Base-by-base conservation (phyloP, 495 filamentous ascomycete species). In the Chaetomium tenue region DNA sequence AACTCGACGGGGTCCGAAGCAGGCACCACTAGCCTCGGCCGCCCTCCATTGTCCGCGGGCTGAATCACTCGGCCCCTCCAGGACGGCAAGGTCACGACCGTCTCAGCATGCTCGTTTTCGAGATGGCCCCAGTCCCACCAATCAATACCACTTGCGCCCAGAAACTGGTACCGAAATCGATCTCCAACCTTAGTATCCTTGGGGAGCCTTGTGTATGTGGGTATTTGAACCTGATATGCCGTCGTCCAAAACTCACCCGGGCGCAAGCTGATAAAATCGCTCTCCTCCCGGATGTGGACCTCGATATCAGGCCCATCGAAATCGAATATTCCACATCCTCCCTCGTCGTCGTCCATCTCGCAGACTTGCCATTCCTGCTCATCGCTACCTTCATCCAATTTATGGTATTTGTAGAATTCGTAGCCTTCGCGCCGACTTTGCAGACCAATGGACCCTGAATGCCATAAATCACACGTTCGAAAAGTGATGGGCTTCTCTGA, bases 101-200 rank as follows among this genome's bases (percentile, higher is more conserved):
- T 53, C 23, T 53, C 50, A 11, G 50, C 50, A 18, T 53, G 50
- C 50, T 53, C 50, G 5, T 53, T 30, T 6, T 53, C 50, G 50
- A 53, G 18, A 53, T 53, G 23, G 30, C 50, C 50, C 50, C 50
- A 53, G 50, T 53, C 50, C 50, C 50, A 53, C 50, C 50, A 53
- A 18, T 53, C 50, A 4, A 53, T 25, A 28, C 30, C 13, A 5
- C 12, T 7, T 18, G 13, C 23, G 13, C 50, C 50, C 22, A 7
- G 13, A 25, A 53, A 53, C 50, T 30, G 23, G 22, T 53, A 53
- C 25, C 25, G 50, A 6, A 53, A 53, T 20, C 13, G 16, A 18
- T 44, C 40, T 9, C 40, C 40, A 15, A 11, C 40, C 40, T 3
- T 18, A 15, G 18, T 15, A 18, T 44, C 40, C 13, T 44, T 18